Evolutionary conservation across 2,329 filamentous ascomycete species (phyloP).

Genomic region (Fusarium hostae): DNA sequence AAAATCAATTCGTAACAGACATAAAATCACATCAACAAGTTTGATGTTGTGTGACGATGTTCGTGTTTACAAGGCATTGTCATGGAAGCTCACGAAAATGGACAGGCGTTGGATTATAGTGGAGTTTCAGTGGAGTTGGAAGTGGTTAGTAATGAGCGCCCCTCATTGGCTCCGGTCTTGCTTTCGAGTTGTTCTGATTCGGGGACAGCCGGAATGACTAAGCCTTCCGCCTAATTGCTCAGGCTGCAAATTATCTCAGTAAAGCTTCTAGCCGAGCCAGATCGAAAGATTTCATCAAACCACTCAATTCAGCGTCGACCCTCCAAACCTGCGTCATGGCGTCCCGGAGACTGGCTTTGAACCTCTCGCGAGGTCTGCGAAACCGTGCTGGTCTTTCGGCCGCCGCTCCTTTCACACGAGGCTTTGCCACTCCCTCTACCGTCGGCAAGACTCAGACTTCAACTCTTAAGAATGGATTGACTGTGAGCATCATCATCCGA

Average conservation of each 20-base stretch:
- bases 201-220: slow-evolving; percentile 58
- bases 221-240: slow-evolving; percentile 52
- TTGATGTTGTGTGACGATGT: slow-evolving; percentile 1
- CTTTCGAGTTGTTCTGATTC: slow-evolving; percentile 45
- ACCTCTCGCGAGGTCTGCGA: slow-evolving; percentile 90
- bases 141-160: slow-evolving; percentile 48
- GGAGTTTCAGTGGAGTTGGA: slow-evolving; percentile 21
- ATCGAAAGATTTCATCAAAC: slow-evolving; percentile 65
- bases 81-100: slow-evolving; percentile 31
- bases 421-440: slow-evolving; percentile 86
- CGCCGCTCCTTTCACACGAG: slow-evolving; percentile 81
- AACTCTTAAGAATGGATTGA: slow-evolving; percentile 96
- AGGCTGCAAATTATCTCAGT: slow-evolving; percentile 58
- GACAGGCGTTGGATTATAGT: slow-evolving; percentile 23
- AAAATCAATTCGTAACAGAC: background rate
- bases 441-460: slow-evolving; percentile 93
- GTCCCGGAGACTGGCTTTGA: slow-evolving; percentile 96
- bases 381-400: slow-evolving; percentile 85
- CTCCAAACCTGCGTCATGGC: slow-evolving; percentile 77
- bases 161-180: slow-evolving; percentile 49
- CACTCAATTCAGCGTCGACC: slow-evolving; percentile 63
- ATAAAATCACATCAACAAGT: slow-evolving; percentile 1
- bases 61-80: slow-evolving; percentile 18
- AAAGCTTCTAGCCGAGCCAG: slow-evolving; percentile 60
- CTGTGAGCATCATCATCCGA: slow-evolving; percentile 66